phyloP scores from a whole-genome alignment of 495 filamentous ascomycete genomes.

The Achaetomiella virescens region DNA sequence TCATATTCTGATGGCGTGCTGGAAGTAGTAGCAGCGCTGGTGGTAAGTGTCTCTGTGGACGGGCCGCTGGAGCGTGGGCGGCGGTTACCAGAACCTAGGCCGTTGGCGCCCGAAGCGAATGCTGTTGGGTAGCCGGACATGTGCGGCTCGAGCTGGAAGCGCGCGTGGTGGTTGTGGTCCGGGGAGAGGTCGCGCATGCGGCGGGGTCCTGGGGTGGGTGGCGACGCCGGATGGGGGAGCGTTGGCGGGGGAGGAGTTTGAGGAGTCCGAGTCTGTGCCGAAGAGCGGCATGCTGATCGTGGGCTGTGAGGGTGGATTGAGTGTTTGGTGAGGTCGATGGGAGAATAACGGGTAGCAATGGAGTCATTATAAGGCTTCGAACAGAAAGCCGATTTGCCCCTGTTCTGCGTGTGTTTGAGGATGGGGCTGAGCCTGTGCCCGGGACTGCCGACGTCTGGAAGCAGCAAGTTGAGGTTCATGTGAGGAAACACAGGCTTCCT shows the following conservation, averaged over 20 bases:
- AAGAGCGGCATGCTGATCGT: conserved; percentile 1
- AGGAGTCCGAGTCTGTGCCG: conserved; percentile 1
- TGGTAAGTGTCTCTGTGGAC: background rate
- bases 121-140: conserved; percentile 15
- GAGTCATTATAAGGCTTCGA: background rate
- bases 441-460: background rate
- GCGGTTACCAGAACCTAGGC: background rate
- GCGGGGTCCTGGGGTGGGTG: background rate
- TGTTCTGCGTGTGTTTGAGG: background rate
- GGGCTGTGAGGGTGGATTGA: background rate
- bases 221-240: conserved; percentile 2
- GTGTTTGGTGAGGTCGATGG: background rate
- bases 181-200: conserved; percentile 3
- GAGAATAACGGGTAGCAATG: background rate
- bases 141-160: conserved; percentile 8
- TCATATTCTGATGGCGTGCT: background rate
- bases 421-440: conserved; percentile 4
- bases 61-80: background rate
- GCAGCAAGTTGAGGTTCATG: background rate
- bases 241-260: conserved; percentile 1
- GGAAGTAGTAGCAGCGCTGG: background rate
- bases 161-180: background rate
- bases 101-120: background rate
- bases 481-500: background rate
- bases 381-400: background rate